Base-by-base conservation (phyloP, 2,329 filamentous ascomycete species). In the Botrytis sinoallii region DNA sequence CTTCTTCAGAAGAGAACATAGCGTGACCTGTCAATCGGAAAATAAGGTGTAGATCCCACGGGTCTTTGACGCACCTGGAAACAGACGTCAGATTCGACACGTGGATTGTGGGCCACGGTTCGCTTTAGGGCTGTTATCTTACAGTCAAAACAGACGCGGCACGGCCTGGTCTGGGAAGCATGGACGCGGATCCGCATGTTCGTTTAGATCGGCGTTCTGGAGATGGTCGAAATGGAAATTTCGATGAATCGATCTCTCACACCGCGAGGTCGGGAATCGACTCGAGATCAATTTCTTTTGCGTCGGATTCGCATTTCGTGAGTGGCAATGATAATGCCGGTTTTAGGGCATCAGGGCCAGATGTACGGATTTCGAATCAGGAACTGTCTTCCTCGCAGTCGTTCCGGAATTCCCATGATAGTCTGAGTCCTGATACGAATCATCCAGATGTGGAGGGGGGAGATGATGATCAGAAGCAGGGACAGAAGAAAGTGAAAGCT, bases 401-500 rank as follows among this genome's bases (percentile, higher is more conserved):
- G 9, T 68, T 68, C 35, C 66, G n/a, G 25, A 32, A 32, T 46
- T 52, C 69, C 6, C 69, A 40, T 10, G 44, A 38, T 52, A 71
- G 60, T 52, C 9, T 71, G 22, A 71, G 60, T 18, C 57, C 69
- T 16, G 60, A 57, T 35, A 44, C 46, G 16, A 55, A 57, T 29
- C 70, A 40, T 38, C 46, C 35, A 38, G 42, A 66, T 40, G 25
- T 18, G 70, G 32, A 42, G 42, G 42, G 12, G n/a, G 60, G 22
- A 38, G 46, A 32, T 18, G 14, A 64, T 64, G 60, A 29, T 38
- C 70, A 67, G 48, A 55, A 25, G 14, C 48, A 59, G 29, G 44
- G 40, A 52, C 55, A 71, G 29, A 63, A 64, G 66, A 68, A 75
- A 66, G 40, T 29, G 12, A 76, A 74, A 55, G 66, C 61, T n/a